Evolutionary conservation across 345 rosid genomes (phyloP), one percentile per base, ranked within the genome.

Genomic region (Ceriops zippeliana): DNA sequence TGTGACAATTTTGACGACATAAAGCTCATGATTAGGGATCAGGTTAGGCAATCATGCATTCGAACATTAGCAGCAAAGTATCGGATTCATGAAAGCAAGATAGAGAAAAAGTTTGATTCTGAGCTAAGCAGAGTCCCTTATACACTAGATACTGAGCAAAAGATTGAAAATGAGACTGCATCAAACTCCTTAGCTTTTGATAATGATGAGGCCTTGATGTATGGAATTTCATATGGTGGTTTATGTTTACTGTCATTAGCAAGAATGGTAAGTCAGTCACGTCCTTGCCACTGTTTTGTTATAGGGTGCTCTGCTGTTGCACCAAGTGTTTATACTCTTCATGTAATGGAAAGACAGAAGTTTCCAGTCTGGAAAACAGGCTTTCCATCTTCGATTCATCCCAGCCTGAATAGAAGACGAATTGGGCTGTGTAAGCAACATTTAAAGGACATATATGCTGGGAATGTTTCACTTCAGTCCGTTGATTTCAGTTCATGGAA

Each of bases 321-420:
- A 51, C 90, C 87, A 9, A 68, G 83, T 70, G 92, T 93, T 70
- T 93, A 90, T 72, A 84, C 87, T 61, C 76, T 87, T 47, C 88
- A 89, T 81, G 97, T 84, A 70, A 89, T 93, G 97, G 93, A 90
- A 70, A 85, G 92, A 52, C 98, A 93, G 84, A 90, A 80, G 73
- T 93, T 93, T 80, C 96, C 98, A 1, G 92, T 89, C 38, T 93
- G 98, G 98, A 89, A 83, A 78, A 93, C 98, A 1, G 97, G 98
- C 56, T 90, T 93, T 79, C 67, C 92, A 35, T 77, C 81, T 79
- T 86, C 86, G 76, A 89, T 93, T 52, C 98, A 85, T 77, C 91
- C 97, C 53, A 87, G 91, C 79, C 79, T 93, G 80, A 93, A 90
- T 73, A 79, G 80, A 78, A 87, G 96, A 81, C 74, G 88, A 64